phyloP scores from a whole-genome alignment of 2,329 filamentous ascomycete genomes.

The Balansia obtecta region DNA sequence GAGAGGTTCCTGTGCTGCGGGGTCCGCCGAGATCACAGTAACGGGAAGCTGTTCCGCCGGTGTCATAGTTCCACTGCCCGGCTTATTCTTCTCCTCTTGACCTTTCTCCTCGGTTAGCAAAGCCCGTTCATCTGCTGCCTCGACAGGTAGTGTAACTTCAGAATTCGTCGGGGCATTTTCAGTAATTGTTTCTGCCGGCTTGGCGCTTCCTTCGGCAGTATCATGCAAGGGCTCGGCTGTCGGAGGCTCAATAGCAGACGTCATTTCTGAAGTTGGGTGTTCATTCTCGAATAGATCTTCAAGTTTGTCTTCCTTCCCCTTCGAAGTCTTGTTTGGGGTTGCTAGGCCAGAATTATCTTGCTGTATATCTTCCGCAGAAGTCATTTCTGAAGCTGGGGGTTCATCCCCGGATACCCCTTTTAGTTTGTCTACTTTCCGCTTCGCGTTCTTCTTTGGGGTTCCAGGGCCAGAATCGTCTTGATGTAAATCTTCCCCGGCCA shows the following conservation, averaged over 20 bases:
- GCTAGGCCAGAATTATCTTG: constrained; percentile 19
- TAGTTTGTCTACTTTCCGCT: constrained; percentile 18
- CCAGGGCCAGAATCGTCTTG: constrained; percentile 18
- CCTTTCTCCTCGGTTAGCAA: neutral
- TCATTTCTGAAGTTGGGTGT: neutral
- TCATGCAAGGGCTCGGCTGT: neutral
- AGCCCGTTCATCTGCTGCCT: neutral
- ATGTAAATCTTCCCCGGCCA: neutral
- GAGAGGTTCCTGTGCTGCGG: neutral
- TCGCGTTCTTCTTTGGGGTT: constrained; percentile 29
- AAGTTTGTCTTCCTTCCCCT: constrained; percentile 18
- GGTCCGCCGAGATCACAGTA: neutral
- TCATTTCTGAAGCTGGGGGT: neutral
- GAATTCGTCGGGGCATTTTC: neutral
- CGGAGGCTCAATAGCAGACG: neutral
- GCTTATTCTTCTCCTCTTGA: too few species aligned
- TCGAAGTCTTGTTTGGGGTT: constrained; percentile 29
- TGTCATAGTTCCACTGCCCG: too few species aligned
- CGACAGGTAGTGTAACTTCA: neutral
- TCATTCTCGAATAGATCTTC: neutral
- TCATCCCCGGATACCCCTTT: neutral
- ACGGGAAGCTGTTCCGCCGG: neutral
- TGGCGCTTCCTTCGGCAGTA: neutral
- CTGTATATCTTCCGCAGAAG: too few species aligned
- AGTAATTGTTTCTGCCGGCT: neutral